These are phyloP conservation scores for Lepidium sativum DNA, from an alignment of 345 rosid genomes.

Conservation along the genomic window DNA sequence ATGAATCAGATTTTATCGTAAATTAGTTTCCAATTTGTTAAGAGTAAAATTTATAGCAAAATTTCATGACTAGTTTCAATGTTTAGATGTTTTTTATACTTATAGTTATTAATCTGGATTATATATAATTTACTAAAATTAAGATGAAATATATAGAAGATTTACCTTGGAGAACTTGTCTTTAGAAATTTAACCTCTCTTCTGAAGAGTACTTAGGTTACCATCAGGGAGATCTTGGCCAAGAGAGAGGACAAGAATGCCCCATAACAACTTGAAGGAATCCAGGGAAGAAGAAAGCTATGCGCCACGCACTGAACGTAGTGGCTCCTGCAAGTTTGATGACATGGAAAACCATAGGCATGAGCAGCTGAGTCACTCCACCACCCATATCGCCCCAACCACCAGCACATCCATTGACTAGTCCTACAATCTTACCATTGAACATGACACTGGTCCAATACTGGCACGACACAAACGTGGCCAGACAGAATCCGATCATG, in stretches of 20 bases:
- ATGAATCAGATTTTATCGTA: too few species aligned
- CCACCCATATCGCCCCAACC: constrained; percentile 95
- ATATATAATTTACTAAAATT: not conserved
- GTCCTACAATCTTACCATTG: constrained; percentile 69
- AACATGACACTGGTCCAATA: constrained; percentile 92
- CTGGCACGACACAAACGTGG: constrained; percentile 82
- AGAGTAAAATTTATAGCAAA: not conserved
- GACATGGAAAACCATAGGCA: constrained; percentile 64
- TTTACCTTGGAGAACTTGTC: constrained; percentile 69
- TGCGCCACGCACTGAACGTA: constrained; percentile 82
- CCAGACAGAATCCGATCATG: constrained; percentile 85
- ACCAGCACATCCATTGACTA: constrained; percentile 70
- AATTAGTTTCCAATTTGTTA: not conserved
- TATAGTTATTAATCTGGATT: not conserved
- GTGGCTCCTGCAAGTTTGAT: constrained; percentile 46
- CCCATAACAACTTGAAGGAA: constrained; percentile 57
- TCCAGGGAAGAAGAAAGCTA: constrained; percentile 72
- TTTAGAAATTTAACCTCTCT: constrained; percentile 56
- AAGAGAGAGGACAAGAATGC: constrained; percentile 51
- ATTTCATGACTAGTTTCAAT: not conserved
- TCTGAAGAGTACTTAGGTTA: constrained; percentile 52
- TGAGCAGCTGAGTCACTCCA: constrained; percentile 69
- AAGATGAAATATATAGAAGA: not conserved
- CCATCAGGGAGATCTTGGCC: constrained; percentile 96
- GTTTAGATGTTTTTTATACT: not conserved